A percentile compares a stretch with the other conserved stretches of the same genome.
phyloP scores from a whole-genome alignment of 108 stramenopile species.

The Epithemia pelagica region DNA sequence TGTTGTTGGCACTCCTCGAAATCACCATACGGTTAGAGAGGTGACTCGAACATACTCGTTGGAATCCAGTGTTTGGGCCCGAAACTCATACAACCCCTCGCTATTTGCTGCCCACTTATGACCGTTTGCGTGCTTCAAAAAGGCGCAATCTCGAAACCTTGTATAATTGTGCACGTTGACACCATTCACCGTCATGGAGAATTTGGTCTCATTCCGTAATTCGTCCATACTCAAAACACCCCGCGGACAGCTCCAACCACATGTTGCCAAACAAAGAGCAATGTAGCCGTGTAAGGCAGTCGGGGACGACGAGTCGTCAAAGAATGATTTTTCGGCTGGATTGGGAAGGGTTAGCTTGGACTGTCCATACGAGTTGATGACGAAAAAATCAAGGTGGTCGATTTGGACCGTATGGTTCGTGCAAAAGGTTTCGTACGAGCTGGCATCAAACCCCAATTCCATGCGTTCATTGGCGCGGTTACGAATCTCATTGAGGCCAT shows the following conservation, averaged over 20 bases:
- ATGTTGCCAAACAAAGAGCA: conserved; percentile 14
- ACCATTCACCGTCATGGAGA: conserved; percentile 11
- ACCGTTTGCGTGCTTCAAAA: conserved; percentile 1
- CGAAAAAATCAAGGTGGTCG: conserved; percentile 32
- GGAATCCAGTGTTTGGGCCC: background rate
- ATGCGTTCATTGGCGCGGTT: conserved; percentile 3
- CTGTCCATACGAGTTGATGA: conserved; percentile 16
- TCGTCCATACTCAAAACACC: background rate
- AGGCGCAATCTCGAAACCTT: background rate
- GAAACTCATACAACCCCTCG: background rate
- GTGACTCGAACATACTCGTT: background rate
- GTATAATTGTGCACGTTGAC: conserved; percentile 10
- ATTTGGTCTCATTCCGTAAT: background rate
- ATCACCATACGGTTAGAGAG: background rate
- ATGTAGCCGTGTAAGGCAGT: conserved; percentile 21
- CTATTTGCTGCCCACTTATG: background rate
- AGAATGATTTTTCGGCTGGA: conserved; percentile 23
- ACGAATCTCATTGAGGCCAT: background rate
- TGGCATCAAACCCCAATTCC: conserved; percentile 1
- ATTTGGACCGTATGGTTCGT: background rate
- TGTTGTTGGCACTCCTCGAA: no score
- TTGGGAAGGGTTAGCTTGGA: conserved; percentile 31
- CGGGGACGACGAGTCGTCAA: background rate
- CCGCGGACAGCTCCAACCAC: conserved; percentile 27
- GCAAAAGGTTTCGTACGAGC: background rate